Percentiles rank a stretch among this genome's conserved stretches.
These are phyloP conservation scores for Thielaviopsis populi DNA, from an alignment of 2,329 filamentous ascomycete species.

Conservation along the genomic window DNA sequence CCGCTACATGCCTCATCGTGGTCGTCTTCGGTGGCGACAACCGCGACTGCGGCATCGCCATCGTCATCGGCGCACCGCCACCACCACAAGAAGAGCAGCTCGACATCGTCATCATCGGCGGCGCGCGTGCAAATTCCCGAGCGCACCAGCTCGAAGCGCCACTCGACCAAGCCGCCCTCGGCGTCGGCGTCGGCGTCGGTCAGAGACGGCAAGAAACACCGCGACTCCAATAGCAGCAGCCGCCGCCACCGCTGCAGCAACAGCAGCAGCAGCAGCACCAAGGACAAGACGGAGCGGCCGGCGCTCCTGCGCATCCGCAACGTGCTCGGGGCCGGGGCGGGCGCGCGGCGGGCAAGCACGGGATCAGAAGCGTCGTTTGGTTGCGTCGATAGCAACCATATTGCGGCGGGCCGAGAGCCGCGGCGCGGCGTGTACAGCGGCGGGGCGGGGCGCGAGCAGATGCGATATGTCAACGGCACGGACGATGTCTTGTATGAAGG, in stretches of 20 bases:
- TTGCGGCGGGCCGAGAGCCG: slow-evolving; percentile 1
- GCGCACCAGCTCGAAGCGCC: background rate
- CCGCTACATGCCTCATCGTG: background rate
- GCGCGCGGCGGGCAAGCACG: background rate
- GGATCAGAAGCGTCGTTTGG: slow-evolving; percentile 10
- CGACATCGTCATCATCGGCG: background rate
- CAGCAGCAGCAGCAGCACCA: slow-evolving; percentile 6
- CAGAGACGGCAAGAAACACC: background rate
- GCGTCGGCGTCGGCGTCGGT: background rate
- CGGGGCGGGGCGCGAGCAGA: background rate
- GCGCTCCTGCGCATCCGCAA: background rate
- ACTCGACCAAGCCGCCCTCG: background rate
- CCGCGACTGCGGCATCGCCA: too few relatives aligned
- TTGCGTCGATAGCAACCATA: slow-evolving; percentile 15
- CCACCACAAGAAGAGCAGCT: background rate
- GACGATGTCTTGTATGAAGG: background rate
- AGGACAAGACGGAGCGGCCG: background rate
- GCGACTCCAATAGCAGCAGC: background rate
- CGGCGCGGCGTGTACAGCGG: background rate
- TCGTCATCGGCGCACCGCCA: background rate
- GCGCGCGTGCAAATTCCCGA: background rate
- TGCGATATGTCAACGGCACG: slow-evolving; percentile 10
- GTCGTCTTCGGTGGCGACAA: too few relatives aligned
- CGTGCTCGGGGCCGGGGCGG: background rate
- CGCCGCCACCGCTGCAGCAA: background rate